These are phyloP conservation scores for Aspergillus intermedius DNA, from an alignment of 2,329 filamentous ascomycete genomes.

Conservation along the genomic window DNA sequence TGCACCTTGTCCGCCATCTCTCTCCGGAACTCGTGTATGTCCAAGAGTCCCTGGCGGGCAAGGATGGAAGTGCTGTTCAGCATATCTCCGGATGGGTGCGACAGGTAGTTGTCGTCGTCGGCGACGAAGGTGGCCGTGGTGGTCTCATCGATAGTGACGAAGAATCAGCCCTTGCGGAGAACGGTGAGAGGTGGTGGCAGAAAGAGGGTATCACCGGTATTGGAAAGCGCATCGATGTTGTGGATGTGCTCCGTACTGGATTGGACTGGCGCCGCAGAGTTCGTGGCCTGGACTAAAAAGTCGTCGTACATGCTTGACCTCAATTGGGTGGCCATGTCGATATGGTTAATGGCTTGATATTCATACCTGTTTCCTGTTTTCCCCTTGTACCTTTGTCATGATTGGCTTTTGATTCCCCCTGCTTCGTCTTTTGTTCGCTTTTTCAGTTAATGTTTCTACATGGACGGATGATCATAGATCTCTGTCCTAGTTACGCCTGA, in stretches of 20 bases:
- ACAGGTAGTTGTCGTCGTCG: conserved; percentile 54
- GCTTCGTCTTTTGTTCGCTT: conserved; percentile 2
- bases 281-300: conserved; percentile 51
- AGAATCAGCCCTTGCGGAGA: conserved; percentile 35
- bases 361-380: conserved; percentile 13
- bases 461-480: background rate
- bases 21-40: conserved; percentile 82
- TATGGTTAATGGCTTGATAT: conserved; percentile 16
- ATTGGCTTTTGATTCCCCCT: conserved; percentile 20
- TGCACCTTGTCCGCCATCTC: conserved; percentile 80
- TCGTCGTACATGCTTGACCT: background rate
- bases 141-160: conserved; percentile 76
- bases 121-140: conserved; percentile 55
- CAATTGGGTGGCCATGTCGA: conserved; percentile 17
- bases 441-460: background rate
- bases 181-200: conserved; percentile 51
- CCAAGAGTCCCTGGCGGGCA: conserved; percentile 73
- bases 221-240: conserved; percentile 80
- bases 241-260: conserved; percentile 71
- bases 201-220: conserved; percentile 73
- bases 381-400: conserved; percentile 12
- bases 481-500: background rate
- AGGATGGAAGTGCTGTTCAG: conserved; percentile 65
- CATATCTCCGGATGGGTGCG: conserved; percentile 59
- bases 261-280: conserved; percentile 84